Base-by-base conservation (phyloP, 73 alveolate genomes). In the Breviolum minutum region DNA sequence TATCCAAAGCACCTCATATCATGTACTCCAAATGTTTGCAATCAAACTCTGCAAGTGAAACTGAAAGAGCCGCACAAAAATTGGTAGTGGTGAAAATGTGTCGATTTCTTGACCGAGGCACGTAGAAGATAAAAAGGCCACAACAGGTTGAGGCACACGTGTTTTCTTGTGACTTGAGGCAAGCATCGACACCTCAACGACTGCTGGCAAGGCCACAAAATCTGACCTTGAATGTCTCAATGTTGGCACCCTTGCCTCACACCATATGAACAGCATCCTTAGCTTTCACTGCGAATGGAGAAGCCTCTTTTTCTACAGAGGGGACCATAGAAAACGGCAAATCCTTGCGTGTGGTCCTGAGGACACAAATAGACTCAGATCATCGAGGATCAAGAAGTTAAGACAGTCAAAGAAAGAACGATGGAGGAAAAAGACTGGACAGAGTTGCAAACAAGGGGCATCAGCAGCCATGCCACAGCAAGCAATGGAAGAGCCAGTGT, bases 1-100 rank as follows among this genome's bases (percentile, higher is more conserved):
- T 86, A 86, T 63, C 95, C 95, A 29, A 86, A 86, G 95, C 95
- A 86, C 95, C 95, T 86, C 17, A 26, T 32, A 22, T 27, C 19
- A 79, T n/a, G 64, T 73, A 29, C 54, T 40, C 54, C 54, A 40
- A 14, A 68, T 68, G 6, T 22, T 68, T 68, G 77, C n/a, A 68
- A 68, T 14, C 77, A 22, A 6, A 68, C n/a, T 68, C 17, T 22
- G 24, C 24, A 68, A 40, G 5, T 40, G 54, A 40, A 40, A 40
- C 54, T 40, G 54, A 0, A 40, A 40, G 54, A 40, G 54, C 54
- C 54, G 54, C 0, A 40, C 54, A 40, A 24, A 40, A 24, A 1
- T 73, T 16, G 82, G 9, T 54, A 24, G 0, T 19, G 7, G 17
- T 9, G 5, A 71, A n/a, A 20, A 71, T 71, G 12, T 71, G 13